Conservation (phyloP, 805 yeast genomes). For the Candida jianshihensis region DNA sequence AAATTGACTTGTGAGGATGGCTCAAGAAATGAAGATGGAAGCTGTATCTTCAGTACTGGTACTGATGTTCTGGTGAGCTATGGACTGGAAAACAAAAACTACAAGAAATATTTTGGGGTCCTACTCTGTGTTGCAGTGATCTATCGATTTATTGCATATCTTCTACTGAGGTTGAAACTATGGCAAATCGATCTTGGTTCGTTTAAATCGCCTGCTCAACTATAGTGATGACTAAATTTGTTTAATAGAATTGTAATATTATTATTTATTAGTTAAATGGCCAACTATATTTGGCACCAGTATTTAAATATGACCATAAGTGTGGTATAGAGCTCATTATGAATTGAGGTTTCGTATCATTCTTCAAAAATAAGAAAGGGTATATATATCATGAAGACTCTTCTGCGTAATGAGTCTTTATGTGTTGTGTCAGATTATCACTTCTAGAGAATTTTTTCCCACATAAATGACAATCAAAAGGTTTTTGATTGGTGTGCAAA, state of each 20-base stretch:
- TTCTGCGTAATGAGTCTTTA: conserved; percentile 40
- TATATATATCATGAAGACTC: too few species aligned
- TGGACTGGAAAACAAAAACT: conserved; percentile 23
- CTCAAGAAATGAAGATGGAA: conserved; percentile 27
- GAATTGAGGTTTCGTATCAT: too few species aligned
- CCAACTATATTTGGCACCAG: too few species aligned
- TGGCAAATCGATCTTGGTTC: conserved; percentile 16
- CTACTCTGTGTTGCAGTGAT: conserved; percentile 32
- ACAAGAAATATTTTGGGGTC: conserved; percentile 30
- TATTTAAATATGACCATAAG: too few species aligned
- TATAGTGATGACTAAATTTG: not conserved
- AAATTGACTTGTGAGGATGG: conserved; percentile 40
- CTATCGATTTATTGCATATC: conserved; percentile 35
- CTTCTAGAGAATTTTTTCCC: conserved; percentile 59
- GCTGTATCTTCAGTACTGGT: conserved; percentile 49
- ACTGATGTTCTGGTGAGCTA: conserved; percentile 46
- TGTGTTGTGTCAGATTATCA: conserved; percentile 62
- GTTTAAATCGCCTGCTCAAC: conserved; percentile 2
- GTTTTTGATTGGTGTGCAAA: conserved; percentile 67
- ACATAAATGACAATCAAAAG: conserved; percentile 55
- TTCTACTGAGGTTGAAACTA: conserved; percentile 12
- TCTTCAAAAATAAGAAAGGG: too few species aligned
- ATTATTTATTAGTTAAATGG: too few species aligned
- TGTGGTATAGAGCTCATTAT: too few species aligned
- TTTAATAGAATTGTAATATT: too few species aligned